phyloP scores from a whole-genome alignment of 306 rosid genomes.

The Fragaria vesca region DNA sequence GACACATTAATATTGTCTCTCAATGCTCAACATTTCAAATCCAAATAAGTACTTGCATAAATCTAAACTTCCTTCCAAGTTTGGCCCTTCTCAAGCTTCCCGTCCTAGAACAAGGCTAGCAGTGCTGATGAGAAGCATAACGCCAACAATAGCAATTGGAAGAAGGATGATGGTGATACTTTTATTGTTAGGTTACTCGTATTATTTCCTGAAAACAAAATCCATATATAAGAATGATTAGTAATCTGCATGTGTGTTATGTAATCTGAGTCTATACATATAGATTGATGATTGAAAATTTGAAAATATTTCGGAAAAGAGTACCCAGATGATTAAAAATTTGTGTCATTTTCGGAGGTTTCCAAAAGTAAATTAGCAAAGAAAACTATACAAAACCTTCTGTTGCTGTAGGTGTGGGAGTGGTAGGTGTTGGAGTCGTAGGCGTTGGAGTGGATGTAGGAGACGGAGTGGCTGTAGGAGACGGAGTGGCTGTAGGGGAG shows the following conservation, averaged over 20 bases:
- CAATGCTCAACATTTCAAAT: neutral
- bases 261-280: too few relatives aligned
- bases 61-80: neutral
- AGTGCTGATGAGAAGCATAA: neutral
- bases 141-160: neutral
- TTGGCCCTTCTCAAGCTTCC: neutral
- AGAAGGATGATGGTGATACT: slow-evolving; percentile 4
- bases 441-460: neutral
- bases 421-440: neutral
- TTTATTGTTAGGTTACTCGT: neutral
- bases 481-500: too few relatives aligned
- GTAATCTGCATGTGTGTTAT: neutral
- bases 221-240: neutral
- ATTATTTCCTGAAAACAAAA: slow-evolving; percentile 2
- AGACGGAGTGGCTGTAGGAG: neutral
- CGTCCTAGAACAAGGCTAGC: neutral
- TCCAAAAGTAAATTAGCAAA: neutral
- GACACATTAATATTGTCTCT: neutral
- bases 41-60: neutral
- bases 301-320: neutral
- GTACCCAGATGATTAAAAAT: too few relatives aligned
- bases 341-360: neutral
- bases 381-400: neutral
- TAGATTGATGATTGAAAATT: too few relatives aligned
- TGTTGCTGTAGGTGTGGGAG: neutral